These are phyloP conservation scores for Volvox africanus DNA, from an alignment of 139 green algal species.

Conservation along the genomic window DNA sequence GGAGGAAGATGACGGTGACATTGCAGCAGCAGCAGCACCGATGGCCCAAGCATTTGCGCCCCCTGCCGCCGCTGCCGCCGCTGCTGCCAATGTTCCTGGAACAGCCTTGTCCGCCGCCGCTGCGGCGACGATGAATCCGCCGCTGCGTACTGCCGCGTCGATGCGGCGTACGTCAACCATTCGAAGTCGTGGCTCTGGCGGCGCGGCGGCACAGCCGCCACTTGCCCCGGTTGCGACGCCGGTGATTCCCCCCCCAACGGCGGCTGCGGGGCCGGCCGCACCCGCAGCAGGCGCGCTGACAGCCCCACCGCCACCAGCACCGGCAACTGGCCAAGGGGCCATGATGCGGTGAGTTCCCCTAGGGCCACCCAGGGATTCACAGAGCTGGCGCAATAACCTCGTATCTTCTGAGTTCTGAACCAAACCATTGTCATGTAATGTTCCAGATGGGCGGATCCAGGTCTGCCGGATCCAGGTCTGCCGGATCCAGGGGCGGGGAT, in stretches of 20 bases:
- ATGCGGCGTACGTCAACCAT: neutral
- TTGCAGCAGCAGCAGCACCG: neutral
- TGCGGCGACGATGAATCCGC: neutral
- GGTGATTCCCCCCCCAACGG: neutral
- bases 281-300: neutral
- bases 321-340: neutral
- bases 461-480: too few relatives aligned
- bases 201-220: neutral
- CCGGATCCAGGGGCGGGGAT: too few relatives aligned
- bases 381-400: too few relatives aligned
- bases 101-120: neutral
- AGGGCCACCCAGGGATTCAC: too few relatives aligned
- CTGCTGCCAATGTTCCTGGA: neutral
- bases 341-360: neutral
- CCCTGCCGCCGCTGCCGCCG: neutral
- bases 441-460: too few relatives aligned
- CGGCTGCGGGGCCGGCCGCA: neutral
- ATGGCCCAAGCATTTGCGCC: too few relatives aligned
- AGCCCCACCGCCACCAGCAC: constrained; percentile 7
- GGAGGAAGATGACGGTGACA: neutral
- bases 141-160: neutral
- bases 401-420: too few relatives aligned
- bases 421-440: too few relatives aligned
- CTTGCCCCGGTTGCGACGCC: constrained; percentile 6
- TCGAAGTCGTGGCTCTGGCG: neutral